Conservation (phyloP, 176 grass and related monocot genomes). For the Puccinellia tenuiflora region DNA sequence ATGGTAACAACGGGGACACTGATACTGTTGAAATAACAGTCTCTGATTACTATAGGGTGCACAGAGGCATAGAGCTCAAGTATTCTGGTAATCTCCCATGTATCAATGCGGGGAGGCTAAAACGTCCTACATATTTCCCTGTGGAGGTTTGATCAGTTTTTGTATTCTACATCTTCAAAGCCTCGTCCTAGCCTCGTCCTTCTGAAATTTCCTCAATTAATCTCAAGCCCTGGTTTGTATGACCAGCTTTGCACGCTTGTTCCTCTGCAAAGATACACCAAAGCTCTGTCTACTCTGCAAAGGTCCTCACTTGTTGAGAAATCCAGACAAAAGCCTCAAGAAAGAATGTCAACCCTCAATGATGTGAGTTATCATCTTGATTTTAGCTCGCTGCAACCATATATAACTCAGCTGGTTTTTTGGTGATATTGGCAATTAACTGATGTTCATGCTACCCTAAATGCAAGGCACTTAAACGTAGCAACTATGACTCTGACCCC, state of each 20-base stretch:
- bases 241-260: slow-evolving; percentile 60
- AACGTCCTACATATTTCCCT: slow-evolving; percentile 73
- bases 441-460: slow-evolving; percentile 4
- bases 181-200: not conserved
- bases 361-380: slow-evolving; percentile 44
- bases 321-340: slow-evolving; percentile 79
- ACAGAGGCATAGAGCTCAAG: slow-evolving; percentile 41
- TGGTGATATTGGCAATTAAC: not conserved
- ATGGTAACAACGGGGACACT: slow-evolving; percentile 26
- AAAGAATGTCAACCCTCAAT: slow-evolving; percentile 50
- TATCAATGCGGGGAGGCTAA: slow-evolving; percentile 72
- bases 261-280: slow-evolving; percentile 83
- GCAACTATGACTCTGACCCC: slow-evolving; percentile 57
- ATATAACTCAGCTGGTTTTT: not conserved
- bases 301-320: slow-evolving; percentile 73
- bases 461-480: slow-evolving; percentile 48
- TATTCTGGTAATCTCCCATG: slow-evolving; percentile 69
- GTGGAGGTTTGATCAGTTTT: slow-evolving; percentile 51
- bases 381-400: not conserved
- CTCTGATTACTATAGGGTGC: slow-evolving; percentile 52
- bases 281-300: slow-evolving; percentile 59
- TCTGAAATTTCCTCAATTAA: not conserved
- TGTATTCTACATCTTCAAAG: not conserved
- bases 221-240: not conserved
- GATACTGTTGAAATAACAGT: slow-evolving; percentile 57